Conservation (phyloP, 495 filamentous ascomycete genomes). For the Friedmanniomyces endolithicus region DNA sequence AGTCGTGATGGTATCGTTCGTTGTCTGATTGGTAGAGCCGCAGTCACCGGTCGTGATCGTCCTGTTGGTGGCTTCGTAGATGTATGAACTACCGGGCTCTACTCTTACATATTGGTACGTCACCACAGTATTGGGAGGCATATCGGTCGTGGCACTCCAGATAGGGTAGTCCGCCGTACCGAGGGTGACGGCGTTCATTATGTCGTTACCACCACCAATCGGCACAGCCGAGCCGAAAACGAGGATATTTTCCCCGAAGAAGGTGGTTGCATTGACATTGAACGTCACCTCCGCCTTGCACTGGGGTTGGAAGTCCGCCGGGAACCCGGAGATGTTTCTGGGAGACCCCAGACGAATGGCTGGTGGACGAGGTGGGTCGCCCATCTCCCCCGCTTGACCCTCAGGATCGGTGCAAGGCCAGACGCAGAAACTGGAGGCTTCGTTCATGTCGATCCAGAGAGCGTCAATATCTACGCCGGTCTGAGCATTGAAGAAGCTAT, state of each 20-base stretch:
- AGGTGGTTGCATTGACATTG: slow-evolving; percentile 16
- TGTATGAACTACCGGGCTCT: slow-evolving; percentile 4
- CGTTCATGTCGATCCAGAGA: slow-evolving; percentile 56
- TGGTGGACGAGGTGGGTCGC: slow-evolving; percentile 54
- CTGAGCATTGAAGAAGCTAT: too few relatives aligned
- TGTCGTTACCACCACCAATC: slow-evolving; percentile 5
- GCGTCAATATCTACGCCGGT: slow-evolving; percentile 33
- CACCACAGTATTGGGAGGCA: slow-evolving; percentile 9
- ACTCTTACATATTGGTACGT: slow-evolving; percentile 11
- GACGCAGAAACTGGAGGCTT: slow-evolving; percentile 47
- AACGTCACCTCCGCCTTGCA: slow-evolving; percentile 22
- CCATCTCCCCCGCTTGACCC: slow-evolving; percentile 36
- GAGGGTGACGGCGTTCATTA: slow-evolving; percentile 1
- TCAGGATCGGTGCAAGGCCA: slow-evolving; percentile 60
- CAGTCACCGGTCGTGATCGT: slow-evolving; percentile 14
- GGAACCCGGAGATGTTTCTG: slow-evolving; percentile 53
- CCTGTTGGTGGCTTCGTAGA: slow-evolving; percentile 20
- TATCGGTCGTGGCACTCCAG: slow-evolving; percentile 11
- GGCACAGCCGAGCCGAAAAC: slow-evolving; percentile 7
- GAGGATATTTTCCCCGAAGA: slow-evolving; percentile 14
- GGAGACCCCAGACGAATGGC: slow-evolving; percentile 46
- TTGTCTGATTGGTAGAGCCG: background rate
- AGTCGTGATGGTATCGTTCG: slow-evolving; percentile 13
- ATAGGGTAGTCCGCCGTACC: slow-evolving; percentile 12
- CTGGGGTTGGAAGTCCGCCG: slow-evolving; percentile 55